Evolutionary conservation across 176 grass and related monocot species (phyloP).

Genomic region (Miscanthus lutarioriparius): DNA sequence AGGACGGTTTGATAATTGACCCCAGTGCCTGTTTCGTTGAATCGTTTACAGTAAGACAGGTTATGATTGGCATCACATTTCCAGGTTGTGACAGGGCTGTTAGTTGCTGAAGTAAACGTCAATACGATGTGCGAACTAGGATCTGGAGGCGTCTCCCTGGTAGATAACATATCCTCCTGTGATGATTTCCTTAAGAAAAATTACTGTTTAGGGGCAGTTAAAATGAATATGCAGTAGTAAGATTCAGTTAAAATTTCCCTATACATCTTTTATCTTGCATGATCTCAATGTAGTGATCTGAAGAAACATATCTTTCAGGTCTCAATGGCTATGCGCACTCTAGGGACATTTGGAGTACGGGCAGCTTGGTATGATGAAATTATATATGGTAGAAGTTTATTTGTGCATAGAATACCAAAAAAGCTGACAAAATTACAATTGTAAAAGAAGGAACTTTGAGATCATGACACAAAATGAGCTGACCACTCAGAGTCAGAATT

Average conservation of each 20-base stretch:
- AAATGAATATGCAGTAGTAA: neutral
- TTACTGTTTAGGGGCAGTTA: neutral
- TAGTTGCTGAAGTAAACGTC: conserved; percentile 95
- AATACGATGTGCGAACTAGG: conserved; percentile 98
- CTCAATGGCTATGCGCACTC: conserved; percentile 87
- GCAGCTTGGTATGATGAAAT: conserved; percentile 70
- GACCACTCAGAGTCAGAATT: neutral
- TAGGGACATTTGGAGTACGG: conserved; percentile 83
- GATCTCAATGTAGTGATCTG: conserved; percentile 4
- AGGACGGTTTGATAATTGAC: conserved; percentile 53
- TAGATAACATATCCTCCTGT: conserved; percentile 35
- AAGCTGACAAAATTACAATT: neutral
- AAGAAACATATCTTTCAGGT: conserved; percentile 58
- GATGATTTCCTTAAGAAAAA: neutral
- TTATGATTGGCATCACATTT: conserved; percentile 41
- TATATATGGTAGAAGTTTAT: conserved; percentile 19
- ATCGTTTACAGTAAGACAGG: conserved; percentile 12
- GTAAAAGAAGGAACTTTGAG: neutral
- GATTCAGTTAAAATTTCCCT: neutral
- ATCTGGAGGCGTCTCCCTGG: conserved; percentile 95
- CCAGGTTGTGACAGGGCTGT: conserved; percentile 85
- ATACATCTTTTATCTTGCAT: neutral
- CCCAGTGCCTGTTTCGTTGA: conserved; percentile 15
- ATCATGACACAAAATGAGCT: conserved; percentile 5
- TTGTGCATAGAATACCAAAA: neutral